Evolutionary conservation across 169 alveolate genomes (phyloP).

Genomic region (Cryptosporidium muris): DNA sequence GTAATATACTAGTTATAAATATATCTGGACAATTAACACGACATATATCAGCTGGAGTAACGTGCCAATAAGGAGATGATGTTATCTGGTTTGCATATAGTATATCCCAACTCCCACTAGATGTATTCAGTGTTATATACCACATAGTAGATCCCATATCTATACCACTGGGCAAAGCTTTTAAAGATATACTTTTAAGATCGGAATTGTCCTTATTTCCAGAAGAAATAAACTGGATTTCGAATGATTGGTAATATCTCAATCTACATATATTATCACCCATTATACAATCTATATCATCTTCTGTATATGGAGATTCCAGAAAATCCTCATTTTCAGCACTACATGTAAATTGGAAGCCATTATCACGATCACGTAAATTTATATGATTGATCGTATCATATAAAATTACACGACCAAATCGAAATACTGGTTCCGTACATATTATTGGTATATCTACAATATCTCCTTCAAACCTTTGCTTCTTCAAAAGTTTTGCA

Average conservation of each 20-base stretch:
- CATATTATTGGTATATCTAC: slow-evolving; percentile 49
- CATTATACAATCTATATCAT: slow-evolving; percentile 59
- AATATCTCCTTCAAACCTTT: background rate
- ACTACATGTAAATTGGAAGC: slow-evolving; percentile 62
- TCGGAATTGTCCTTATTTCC: slow-evolving; percentile 2
- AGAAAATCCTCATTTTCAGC: slow-evolving; percentile 6
- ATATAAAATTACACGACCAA: slow-evolving; percentile 38
- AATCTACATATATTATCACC: slow-evolving; percentile 67
- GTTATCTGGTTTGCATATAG: slow-evolving; percentile 22
- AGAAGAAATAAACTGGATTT: slow-evolving; percentile 32
- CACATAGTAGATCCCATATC: slow-evolving; percentile 66
- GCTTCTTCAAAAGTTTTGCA: slow-evolving; percentile 8
- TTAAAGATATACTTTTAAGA: slow-evolving; percentile 13
- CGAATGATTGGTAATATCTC: slow-evolving; percentile 60
- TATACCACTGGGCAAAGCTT: slow-evolving; percentile 60
- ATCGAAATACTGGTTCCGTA: slow-evolving; percentile 60
- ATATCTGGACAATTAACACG: slow-evolving; percentile 45
- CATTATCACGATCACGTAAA: slow-evolving; percentile 58
- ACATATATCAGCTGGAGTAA: slow-evolving; percentile 63
- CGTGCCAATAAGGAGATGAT: slow-evolving; percentile 71
- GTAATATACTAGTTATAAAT: slow-evolving; percentile 18
- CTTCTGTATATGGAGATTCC: slow-evolving; percentile 25
- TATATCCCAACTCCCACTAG: slow-evolving; percentile 40
- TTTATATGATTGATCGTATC: slow-evolving; percentile 52
- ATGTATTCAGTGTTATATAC: slow-evolving; percentile 36